A percentile compares a stretch with the other conserved stretches of the same genome.
phyloP scores from a whole-genome alignment of 1,139 yeast genomes.

The Lodderomyces parapsilosis region DNA sequence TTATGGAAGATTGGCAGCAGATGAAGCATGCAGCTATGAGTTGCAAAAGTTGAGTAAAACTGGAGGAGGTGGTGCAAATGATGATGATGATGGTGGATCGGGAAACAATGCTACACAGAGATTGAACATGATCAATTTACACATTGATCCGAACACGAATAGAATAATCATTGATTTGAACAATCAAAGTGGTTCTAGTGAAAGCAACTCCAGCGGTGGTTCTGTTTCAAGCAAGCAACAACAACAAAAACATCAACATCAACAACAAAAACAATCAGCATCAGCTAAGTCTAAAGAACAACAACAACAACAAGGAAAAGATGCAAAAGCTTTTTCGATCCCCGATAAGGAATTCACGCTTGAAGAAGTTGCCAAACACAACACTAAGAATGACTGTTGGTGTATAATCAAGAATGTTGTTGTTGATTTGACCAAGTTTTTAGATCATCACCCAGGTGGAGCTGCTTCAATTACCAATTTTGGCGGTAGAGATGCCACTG shows the following conservation, averaged over 20 bases:
- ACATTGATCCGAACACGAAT: conserved; percentile 36
- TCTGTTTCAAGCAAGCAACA: conserved; percentile 6
- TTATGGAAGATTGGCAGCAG: conserved; percentile 67
- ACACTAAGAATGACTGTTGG: conserved; percentile 73
- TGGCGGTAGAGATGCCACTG: conserved; percentile 92
- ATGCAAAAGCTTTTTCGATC: conserved; percentile 24
- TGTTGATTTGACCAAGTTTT: conserved; percentile 77
- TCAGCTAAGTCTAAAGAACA: conserved; percentile 7
- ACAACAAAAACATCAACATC: conserved; percentile 7
- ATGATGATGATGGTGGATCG: conserved; percentile 3
- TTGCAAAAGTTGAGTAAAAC: conserved; percentile 24
- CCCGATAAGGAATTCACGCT: conserved; percentile 45
- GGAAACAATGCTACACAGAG: conserved; percentile 22
- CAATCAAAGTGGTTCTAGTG: background rate
- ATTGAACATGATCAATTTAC: conserved; percentile 44
- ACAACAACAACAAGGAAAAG: conserved; percentile 1
- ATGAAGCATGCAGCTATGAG: conserved; percentile 35
- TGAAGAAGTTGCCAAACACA: conserved; percentile 66
- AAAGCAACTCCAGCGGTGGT: background rate
- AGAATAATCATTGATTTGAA: conserved; percentile 32
- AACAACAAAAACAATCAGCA: conserved; percentile 7
- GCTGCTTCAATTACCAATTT: conserved; percentile 64
- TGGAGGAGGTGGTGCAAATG: conserved; percentile 1
- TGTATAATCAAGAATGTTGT: conserved; percentile 81
- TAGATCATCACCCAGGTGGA: conserved; percentile 89